These are phyloP conservation scores for Termitomyces sp. DNA, from an alignment of 768 basidiomycete species.

Conservation along the genomic window DNA sequence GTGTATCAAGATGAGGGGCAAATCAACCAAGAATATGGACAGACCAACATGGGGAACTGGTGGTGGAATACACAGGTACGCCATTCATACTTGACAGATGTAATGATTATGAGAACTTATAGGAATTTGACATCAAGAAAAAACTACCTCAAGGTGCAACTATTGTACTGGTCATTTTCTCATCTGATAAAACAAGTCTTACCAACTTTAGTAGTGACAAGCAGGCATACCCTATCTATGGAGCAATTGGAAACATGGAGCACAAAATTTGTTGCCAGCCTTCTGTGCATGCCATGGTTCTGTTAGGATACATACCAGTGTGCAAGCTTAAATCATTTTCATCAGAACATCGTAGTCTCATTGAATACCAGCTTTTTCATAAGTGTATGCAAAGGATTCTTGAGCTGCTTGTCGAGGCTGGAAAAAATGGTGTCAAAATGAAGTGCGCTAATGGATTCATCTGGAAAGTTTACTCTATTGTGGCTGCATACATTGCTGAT, in stretches of 20 bases:
- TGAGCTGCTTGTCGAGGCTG: too few species aligned
- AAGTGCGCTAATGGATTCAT: too few species aligned
- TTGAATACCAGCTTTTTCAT: too few species aligned
- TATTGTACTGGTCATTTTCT: neutral
- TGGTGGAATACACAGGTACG: neutral
- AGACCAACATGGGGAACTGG: conserved; percentile 28
- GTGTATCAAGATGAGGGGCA: conserved; percentile 16
- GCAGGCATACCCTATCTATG: neutral
- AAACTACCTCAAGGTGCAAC: neutral
- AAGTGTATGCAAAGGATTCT: too few species aligned
- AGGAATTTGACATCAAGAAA: neutral
- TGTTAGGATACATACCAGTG: conserved; percentile 15
- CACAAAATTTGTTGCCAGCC: neutral
- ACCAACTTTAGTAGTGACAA: neutral
- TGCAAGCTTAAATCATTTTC: too few species aligned
- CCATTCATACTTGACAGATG: neutral
- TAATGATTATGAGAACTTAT: neutral
- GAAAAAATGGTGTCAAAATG: too few species aligned
- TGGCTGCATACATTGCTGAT: neutral
- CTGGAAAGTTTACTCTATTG: too few species aligned
- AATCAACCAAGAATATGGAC: conserved; percentile 21
- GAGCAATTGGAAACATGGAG: neutral
- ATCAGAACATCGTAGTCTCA: too few species aligned
- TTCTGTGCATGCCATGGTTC: neutral
- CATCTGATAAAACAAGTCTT: too few species aligned